phyloP scores from a whole-genome alignment of 2,329 filamentous ascomycete species.

The Zarea fungicola region DNA sequence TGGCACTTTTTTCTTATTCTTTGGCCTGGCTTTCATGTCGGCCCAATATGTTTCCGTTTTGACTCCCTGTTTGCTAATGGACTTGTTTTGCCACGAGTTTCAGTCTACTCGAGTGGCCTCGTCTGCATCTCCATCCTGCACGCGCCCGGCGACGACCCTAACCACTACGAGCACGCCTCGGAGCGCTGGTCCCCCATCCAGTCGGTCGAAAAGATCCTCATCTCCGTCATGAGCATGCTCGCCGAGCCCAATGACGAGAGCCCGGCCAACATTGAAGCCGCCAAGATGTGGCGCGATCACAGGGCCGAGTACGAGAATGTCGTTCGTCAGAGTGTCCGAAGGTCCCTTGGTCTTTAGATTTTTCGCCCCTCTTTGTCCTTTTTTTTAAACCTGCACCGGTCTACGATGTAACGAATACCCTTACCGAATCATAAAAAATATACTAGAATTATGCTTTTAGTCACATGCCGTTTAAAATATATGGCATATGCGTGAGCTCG shows the following conservation, averaged over 20 bases:
- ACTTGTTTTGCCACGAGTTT: background rate
- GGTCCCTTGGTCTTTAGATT: conserved; percentile 76
- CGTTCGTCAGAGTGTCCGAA: conserved; percentile 76
- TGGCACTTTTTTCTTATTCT: background rate
- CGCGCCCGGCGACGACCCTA: conserved; percentile 92
- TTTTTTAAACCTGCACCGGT: no score
- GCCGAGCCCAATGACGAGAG: conserved; percentile 96
- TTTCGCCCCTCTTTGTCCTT: no score
- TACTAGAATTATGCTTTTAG: no score
- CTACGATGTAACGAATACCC: no score
- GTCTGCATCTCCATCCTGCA: conserved; percentile 99
- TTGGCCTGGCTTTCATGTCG: no score
- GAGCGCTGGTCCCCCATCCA: conserved; percentile 97
- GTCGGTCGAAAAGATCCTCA: conserved; percentile 94
- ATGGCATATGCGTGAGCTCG: no score
- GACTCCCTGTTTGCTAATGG: no score
- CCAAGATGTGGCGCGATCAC: conserved; percentile 90
- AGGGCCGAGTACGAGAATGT: conserved; percentile 78
- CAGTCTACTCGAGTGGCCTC: conserved; percentile 85
- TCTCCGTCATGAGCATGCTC: conserved; percentile 97
- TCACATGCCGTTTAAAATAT: no score
- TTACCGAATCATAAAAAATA: no score
- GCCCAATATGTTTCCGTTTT: no score
- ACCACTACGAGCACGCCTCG: conserved; percentile 94
- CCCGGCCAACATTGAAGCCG: conserved; percentile 92